Conservation (phyloP, 768 basidiomycete genomes). For the Coprinopsis cinerea region DNA sequence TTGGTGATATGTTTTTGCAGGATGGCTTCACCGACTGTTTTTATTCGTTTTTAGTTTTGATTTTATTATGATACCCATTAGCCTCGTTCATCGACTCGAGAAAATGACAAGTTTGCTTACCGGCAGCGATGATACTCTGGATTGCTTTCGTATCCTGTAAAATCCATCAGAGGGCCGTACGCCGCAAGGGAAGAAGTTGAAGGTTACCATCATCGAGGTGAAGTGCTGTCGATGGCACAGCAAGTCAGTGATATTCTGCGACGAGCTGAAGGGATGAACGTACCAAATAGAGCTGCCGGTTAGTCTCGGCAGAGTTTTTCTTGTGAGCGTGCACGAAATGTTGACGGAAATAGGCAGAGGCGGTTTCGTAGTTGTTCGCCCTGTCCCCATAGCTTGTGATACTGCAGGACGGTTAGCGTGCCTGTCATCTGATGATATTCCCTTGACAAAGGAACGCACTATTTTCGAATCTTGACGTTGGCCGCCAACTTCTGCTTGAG, state of each 20-base stretch:
- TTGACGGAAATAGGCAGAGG: conserved; percentile 76
- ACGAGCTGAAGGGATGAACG: conserved; percentile 22
- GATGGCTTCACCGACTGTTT: conserved; percentile 58
- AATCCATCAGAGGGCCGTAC: background rate
- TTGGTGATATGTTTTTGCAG: conserved; percentile 60
- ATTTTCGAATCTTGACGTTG: conserved; percentile 67
- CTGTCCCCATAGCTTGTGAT: conserved; percentile 76
- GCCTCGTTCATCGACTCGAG: background rate
- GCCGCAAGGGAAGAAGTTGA: background rate
- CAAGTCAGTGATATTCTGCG: background rate
- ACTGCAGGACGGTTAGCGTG: conserved; percentile 29
- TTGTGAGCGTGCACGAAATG: conserved; percentile 76
- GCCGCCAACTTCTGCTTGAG: conserved; percentile 64
- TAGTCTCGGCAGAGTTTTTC: conserved; percentile 49
- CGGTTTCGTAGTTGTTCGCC: conserved; percentile 63
- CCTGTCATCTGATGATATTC: no score
- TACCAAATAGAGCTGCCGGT: conserved; percentile 60
- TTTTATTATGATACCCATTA: conserved; percentile 2
- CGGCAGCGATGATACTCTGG: conserved; percentile 57
- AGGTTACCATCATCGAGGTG: conserved; percentile 59
- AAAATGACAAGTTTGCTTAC: conserved; percentile 30
- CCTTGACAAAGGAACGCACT: no score
- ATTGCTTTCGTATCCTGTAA: conserved; percentile 62
- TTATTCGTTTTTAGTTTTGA: background rate
- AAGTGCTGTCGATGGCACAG: conserved; percentile 43